Evolutionary conservation across 306 rosid species (phyloP), one percentile per base, ranked within the genome.

Genomic region (Citrullus amarus): DNA sequence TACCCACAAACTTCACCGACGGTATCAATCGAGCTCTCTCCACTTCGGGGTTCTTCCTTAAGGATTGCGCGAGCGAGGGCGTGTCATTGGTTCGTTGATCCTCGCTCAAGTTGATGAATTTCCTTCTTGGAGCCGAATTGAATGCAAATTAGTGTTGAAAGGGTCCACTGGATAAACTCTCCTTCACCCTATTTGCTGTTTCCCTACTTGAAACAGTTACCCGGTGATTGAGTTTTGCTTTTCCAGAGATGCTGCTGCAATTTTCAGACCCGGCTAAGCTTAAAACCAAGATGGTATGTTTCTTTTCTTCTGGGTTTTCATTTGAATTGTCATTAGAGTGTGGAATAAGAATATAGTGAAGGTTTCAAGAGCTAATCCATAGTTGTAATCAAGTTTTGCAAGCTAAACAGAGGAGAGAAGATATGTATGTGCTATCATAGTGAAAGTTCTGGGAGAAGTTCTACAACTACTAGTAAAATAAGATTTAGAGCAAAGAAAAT

Each of bases 221-320:
- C 41, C 9, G 25, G 66, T 34, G 66, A 32, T 32, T 6, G 32
- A 34, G 32, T 32, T 30, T 36, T 36, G 34, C 1, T 34, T 65
- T 46, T 44, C 50, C 48, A 46, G 89, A 82, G 88, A 92, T 86
- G 96, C 81, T 92, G 96, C 87, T 92, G 60, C 89, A 85, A 41
- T 90, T 80, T 82, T 82, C 20, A 63, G 84, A 82, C 78, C 92
- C 90, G n/a, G 85, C 90, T 14, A 89, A 90, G 82, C 86, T 89
- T 51, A 92, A 79, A 84, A 92, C 97, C 25, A 92, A 84, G 79
- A 83, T 84, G 97, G 96, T 90, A 81, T 53, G 56, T 18, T 51
- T 15, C 67, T 44, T 44, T 75, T 30, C 16, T 8, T 57, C 73
- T 55, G 20, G 44, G 76, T 17, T 20, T 12, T 36, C 4, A 5